phyloP scores from a whole-genome alignment of 176 grass and related monocot species.

The Oryza rufipogon region DNA sequence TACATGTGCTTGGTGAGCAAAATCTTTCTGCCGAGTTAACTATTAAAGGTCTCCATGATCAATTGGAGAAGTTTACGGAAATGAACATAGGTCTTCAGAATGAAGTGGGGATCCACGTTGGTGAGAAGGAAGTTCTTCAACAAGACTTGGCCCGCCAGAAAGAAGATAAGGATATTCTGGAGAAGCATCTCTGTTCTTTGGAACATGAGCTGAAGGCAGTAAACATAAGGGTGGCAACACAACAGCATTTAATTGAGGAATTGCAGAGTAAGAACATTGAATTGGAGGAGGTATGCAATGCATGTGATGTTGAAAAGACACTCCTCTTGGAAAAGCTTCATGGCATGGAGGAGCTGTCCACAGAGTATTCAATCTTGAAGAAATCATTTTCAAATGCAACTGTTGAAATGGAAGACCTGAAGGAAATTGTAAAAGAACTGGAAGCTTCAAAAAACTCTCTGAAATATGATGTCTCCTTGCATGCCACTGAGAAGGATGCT shows the following conservation, averaged over 20 bases:
- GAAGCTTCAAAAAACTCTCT: conserved; percentile 57
- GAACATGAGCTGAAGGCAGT: conserved; percentile 39
- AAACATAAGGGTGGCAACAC: conserved; percentile 9
- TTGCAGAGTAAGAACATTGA: conserved; percentile 44
- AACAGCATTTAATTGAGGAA: conserved; percentile 43
- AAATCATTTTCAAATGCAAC: conserved; percentile 49
- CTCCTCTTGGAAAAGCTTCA: conserved; percentile 38
- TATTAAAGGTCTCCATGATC: conserved; percentile 38
- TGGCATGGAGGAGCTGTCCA: conserved; percentile 46
- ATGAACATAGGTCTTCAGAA: conserved; percentile 47
- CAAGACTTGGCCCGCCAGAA: conserved; percentile 45
- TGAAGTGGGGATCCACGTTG: conserved; percentile 50
- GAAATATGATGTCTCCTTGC: conserved; percentile 44
- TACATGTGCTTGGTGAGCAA: conserved; percentile 30
- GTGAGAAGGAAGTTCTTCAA: conserved; percentile 57
- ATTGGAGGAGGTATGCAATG: conserved; percentile 44
- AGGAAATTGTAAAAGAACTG: conserved; percentile 46
- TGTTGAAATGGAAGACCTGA: conserved; percentile 48
- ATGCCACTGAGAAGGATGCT: conserved; percentile 49
- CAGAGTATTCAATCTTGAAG: conserved; percentile 58
- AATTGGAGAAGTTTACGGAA: conserved; percentile 52
- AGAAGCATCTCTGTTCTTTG: conserved; percentile 44
- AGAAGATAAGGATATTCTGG: conserved; percentile 52
- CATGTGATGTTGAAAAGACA: conserved; percentile 53
- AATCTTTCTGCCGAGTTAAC: conserved; percentile 37